These are phyloP conservation scores for Adansonia gregorii DNA, from an alignment of 441 rosid genomes.

Conservation along the genomic window DNA sequence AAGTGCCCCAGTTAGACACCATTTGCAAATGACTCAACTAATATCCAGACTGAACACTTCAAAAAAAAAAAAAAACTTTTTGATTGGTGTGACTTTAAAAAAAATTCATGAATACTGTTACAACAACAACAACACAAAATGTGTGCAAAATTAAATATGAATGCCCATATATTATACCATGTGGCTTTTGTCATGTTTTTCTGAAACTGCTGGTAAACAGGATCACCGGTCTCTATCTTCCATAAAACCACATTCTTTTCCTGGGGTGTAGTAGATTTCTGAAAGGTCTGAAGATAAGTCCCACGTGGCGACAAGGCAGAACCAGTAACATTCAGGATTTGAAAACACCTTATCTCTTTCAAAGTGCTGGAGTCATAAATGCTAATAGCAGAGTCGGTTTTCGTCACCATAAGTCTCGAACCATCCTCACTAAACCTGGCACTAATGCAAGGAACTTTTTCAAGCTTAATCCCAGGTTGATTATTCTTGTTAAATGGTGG, in stretches of 20 bases:
- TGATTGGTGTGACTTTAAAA: not conserved
- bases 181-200: slow-evolving; percentile 77
- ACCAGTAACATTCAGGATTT: slow-evolving; percentile 59
- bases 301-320: slow-evolving; percentile 75
- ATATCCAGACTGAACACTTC: not conserved
- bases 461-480: slow-evolving; percentile 64
- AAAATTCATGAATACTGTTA: not conserved
- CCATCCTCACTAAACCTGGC: slow-evolving; percentile 76
- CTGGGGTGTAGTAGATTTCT: slow-evolving; percentile 72
- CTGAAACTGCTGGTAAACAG: slow-evolving; percentile 68
- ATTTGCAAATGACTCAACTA: not conserved
- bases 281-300: slow-evolving; percentile 85
- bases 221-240: slow-evolving; percentile 63
- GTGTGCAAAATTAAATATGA: not conserved
- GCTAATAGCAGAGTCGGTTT: slow-evolving; percentile 51
- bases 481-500: slow-evolving; percentile 70
- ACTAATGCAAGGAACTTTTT: slow-evolving; percentile 60
- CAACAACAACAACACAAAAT: not conserved
- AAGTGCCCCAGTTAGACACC: not conserved
- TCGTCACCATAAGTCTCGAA: slow-evolving; percentile 67
- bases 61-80: not conserved
- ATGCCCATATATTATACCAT: slow-evolving; percentile 48
- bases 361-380: slow-evolving; percentile 63
- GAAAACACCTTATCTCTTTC: slow-evolving; percentile 64
- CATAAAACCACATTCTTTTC: slow-evolving; percentile 79